Percentiles rank a stretch among this genome's conserved stretches.
These are phyloP conservation scores for Galeopsis tetrahit DNA, from an alignment of 257 asterid genomes.

Conservation along the genomic window DNA sequence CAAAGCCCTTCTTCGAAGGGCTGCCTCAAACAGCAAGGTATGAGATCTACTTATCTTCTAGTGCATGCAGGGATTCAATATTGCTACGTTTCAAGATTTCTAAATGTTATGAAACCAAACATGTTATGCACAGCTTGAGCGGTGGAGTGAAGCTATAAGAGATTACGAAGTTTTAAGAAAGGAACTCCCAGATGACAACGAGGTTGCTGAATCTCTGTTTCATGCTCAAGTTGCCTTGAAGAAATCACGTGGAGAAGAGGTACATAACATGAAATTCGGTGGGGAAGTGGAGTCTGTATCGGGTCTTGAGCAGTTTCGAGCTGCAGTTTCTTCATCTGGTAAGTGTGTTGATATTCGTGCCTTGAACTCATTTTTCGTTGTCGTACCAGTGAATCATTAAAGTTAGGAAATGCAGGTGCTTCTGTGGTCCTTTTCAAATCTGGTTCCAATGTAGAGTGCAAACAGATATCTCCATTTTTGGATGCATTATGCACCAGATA, in stretches of 20 bases:
- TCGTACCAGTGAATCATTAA: slow-evolving; percentile 28
- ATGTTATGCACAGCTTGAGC: slow-evolving; percentile 64
- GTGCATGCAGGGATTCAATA: background rate
- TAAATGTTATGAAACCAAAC: background rate
- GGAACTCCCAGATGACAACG: slow-evolving; percentile 71
- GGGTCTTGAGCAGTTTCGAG: slow-evolving; percentile 74
- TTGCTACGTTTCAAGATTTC: background rate
- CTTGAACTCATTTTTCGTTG: background rate
- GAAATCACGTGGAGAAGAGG: slow-evolving; percentile 85
- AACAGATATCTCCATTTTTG: slow-evolving; percentile 66
- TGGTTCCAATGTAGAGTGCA: slow-evolving; percentile 55
- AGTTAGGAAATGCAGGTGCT: slow-evolving; percentile 58
- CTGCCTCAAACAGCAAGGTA: slow-evolving; percentile 87
- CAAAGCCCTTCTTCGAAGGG: slow-evolving; percentile 90
- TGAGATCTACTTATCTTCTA: background rate
- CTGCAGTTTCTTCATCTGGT: slow-evolving; percentile 82
- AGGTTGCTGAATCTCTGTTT: slow-evolving; percentile 77
- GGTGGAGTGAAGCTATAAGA: slow-evolving; percentile 85
- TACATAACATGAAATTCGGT: slow-evolving; percentile 72
- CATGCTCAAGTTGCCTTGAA: slow-evolving; percentile 76
- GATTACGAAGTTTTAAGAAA: slow-evolving; percentile 77
- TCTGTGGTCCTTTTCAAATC: slow-evolving; percentile 73
- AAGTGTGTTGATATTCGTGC: slow-evolving; percentile 22
- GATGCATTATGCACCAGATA: slow-evolving; percentile 68
- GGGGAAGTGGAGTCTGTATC: slow-evolving; percentile 77